Evolutionary conservation across 768 basidiomycete genomes (phyloP).

Genomic region (Jaapia argillacea): DNA sequence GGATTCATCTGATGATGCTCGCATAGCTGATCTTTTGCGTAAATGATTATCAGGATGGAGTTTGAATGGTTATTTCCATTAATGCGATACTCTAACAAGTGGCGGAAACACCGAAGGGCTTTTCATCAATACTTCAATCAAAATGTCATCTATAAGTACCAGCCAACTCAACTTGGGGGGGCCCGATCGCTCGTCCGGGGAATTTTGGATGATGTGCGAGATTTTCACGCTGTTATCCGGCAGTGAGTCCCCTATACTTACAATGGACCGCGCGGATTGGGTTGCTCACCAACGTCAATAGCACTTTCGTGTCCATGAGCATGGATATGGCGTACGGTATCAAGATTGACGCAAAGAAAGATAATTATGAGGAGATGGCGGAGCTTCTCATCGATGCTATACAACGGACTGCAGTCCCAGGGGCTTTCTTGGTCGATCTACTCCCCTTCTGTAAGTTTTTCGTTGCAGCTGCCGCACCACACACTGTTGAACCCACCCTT

Average conservation of each 20-base stretch:
- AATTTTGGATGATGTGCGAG: constrained; percentile 2
- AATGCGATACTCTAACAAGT: not conserved
- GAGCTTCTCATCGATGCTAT: not conserved
- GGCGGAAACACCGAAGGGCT: not conserved
- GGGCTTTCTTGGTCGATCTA: not conserved
- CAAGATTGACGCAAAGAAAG: not conserved
- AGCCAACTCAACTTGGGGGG: not conserved
- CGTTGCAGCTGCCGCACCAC: not conserved
- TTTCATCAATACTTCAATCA: not conserved
- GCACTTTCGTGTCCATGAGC: constrained; percentile 31
- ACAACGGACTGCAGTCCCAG: not conserved
- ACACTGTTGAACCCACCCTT: not conserved
- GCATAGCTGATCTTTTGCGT: constrained; percentile 3
- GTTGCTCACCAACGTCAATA: not conserved
- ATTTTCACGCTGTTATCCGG: not conserved
- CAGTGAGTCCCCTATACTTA: constrained; percentile 2
- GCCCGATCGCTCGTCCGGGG: constrained; percentile 3
- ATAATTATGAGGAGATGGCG: not conserved
- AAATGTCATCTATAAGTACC: not conserved
- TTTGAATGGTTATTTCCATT: not conserved
- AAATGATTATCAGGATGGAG: not conserved
- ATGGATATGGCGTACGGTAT: not conserved
- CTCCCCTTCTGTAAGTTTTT: not conserved
- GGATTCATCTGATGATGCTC: not conserved
- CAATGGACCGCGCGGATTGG: not conserved